These are phyloP conservation scores for Coemansia sp. DNA, from an alignment of 192 early-diverging fungal genomes.

Conservation along the genomic window DNA sequence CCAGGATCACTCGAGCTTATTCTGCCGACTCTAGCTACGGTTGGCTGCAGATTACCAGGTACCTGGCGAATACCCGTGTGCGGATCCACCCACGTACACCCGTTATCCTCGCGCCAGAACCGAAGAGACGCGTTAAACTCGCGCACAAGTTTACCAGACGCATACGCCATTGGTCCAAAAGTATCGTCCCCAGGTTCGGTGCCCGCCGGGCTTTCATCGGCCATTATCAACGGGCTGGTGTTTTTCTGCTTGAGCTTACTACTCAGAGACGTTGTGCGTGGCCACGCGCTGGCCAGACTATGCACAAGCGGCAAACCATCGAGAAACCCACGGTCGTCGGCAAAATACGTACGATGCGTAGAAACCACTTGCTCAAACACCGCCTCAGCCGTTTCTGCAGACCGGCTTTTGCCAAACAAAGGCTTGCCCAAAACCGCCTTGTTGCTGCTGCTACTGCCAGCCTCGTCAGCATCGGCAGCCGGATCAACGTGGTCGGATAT, in stretches of 20 bases:
- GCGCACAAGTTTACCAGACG: slow-evolving; percentile 34
- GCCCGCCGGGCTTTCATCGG: neutral
- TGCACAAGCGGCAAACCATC: slow-evolving; percentile 39
- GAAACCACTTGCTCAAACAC: slow-evolving; percentile 27
- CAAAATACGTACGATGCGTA: slow-evolving; percentile 31
- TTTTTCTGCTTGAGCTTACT: slow-evolving; percentile 34
- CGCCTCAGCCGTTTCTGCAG: slow-evolving; percentile 36
- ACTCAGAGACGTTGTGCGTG: slow-evolving; percentile 27
- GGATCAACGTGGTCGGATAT: neutral
- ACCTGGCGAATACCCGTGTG: slow-evolving; percentile 53
- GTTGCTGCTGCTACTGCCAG: neutral
- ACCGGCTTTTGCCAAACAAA: slow-evolving; percentile 30
- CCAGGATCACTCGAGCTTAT: neutral
- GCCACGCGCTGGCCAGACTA: slow-evolving; percentile 39
- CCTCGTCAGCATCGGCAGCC: slow-evolving; percentile 13
- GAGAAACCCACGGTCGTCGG: slow-evolving; percentile 47
- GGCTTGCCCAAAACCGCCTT: slow-evolving; percentile 20
- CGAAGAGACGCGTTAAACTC: slow-evolving; percentile 48
- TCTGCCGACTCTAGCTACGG: slow-evolving; percentile 16
- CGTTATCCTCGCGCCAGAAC: slow-evolving; percentile 55
- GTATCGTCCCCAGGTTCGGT: slow-evolving; percentile 3
- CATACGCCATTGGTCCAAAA: slow-evolving; percentile 44
- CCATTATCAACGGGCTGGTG: neutral
- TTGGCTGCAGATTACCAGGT: slow-evolving; percentile 45
- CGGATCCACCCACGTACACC: slow-evolving; percentile 50